phyloP scores from a whole-genome alignment of 2,329 filamentous ascomycete genomes.

The Epichloe brachyelytri region DNA sequence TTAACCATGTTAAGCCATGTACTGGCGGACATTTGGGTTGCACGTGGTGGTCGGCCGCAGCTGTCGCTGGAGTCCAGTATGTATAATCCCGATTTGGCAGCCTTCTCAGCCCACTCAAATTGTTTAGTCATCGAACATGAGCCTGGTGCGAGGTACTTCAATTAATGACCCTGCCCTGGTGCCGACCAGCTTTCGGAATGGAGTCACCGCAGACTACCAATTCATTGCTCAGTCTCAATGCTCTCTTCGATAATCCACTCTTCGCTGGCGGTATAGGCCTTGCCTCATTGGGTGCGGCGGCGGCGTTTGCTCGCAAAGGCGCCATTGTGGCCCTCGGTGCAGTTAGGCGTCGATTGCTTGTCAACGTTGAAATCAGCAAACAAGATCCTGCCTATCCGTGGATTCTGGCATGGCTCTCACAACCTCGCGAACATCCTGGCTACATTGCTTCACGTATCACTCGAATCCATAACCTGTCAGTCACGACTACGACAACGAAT shows the following conservation, averaged over 20 bases:
- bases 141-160: no score
- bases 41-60: no score
- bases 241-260: slow-evolving; percentile 49
- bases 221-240: slow-evolving; percentile 37
- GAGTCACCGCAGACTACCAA: slow-evolving; percentile 17
- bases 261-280: slow-evolving; percentile 74
- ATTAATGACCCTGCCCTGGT: neutral
- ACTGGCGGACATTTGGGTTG: no score
- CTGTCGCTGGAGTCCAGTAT: no score
- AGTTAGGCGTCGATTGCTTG: slow-evolving; percentile 72
- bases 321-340: slow-evolving; percentile 59
- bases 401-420: slow-evolving; percentile 89
- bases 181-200: slow-evolving; percentile 13
- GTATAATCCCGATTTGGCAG: no score
- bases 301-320: slow-evolving; percentile 70
- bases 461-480: slow-evolving; percentile 46
- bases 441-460: slow-evolving; percentile 46
- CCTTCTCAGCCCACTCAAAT: neutral
- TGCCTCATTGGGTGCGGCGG: slow-evolving; percentile 70
- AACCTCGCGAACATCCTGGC: slow-evolving; percentile 54
- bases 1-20: no score
- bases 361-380: slow-evolving; percentile 91
- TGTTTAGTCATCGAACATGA: neutral
- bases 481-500: slow-evolving; percentile 44
- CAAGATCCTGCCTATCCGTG: slow-evolving; percentile 88